Evolutionary conservation across 1,139 yeast genomes (phyloP).

Genomic region (Kodamaea fungicola): DNA sequence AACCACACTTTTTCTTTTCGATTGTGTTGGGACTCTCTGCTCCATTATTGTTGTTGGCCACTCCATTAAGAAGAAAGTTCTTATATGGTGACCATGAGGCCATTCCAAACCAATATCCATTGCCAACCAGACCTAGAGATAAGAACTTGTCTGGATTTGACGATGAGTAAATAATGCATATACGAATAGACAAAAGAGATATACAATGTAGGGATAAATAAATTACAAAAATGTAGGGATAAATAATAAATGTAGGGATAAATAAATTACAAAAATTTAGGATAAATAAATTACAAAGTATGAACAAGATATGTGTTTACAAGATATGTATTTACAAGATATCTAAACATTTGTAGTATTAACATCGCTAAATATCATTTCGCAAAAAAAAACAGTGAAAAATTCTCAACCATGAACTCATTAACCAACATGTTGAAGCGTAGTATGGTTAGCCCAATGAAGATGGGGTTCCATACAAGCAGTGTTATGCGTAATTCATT

Average conservation of each 20-base stretch:
- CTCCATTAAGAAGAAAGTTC: constrained; percentile 71
- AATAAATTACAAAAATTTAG: no score
- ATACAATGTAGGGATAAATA: no score
- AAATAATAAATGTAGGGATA: no score
- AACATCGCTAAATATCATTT: background rate
- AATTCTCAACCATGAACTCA: no score
- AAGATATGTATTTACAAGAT: no score
- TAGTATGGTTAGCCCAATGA: no score
- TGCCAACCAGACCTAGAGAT: constrained; percentile 57
- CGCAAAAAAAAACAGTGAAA: background rate
- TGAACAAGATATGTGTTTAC: no score
- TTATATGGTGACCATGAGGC: constrained; percentile 66
- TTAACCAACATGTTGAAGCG: no score
- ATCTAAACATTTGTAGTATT: no score
- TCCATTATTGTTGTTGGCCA: constrained; percentile 57
- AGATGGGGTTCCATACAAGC: constrained; percentile 8
- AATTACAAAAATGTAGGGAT: no score
- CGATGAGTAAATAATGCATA: constrained; percentile 28
- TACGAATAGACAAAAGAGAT: no score
- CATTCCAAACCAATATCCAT: constrained; percentile 68
- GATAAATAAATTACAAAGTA: no score
- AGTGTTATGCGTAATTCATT: constrained; percentile 14
- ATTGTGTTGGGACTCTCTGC: constrained; percentile 64
- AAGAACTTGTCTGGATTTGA: constrained; percentile 51
- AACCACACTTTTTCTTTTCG: constrained; percentile 77